Evolutionary conservation across 192 early-diverging fungal genomes (phyloP).

Genomic region (Podila minutissima): DNA sequence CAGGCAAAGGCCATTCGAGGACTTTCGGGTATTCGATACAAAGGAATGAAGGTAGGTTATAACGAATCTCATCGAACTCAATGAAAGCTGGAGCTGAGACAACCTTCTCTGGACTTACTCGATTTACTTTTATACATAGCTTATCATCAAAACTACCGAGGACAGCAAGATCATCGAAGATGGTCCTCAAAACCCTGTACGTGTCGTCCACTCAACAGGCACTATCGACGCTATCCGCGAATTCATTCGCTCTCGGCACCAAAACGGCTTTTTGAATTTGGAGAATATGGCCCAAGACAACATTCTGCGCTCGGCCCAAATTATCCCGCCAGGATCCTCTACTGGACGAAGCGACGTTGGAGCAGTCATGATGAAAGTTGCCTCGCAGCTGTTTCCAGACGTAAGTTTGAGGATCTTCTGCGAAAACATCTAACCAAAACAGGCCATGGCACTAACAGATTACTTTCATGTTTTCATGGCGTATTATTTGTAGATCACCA

Average conservation of each 20-base stretch:
- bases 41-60: not conserved
- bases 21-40: conserved; percentile 2
- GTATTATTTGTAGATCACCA: conserved; percentile 26
- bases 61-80: not conserved
- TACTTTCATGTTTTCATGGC: not conserved
- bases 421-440: not conserved
- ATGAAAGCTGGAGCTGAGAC: too few relatives aligned
- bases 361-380: conserved; percentile 36
- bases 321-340: conserved; percentile 18
- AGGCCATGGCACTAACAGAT: not conserved
- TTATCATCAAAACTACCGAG: conserved; percentile 20
- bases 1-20: not conserved
- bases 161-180: conserved; percentile 9
- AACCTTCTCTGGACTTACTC: not conserved
- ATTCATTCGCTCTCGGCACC: conserved; percentile 18
- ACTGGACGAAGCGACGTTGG: conserved; percentile 23
- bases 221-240: conserved; percentile 27
- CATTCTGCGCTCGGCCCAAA: conserved; percentile 11
- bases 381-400: conserved; percentile 27
- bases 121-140: conserved; percentile 7
- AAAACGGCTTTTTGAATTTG: conserved; percentile 26
- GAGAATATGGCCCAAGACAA: conserved; percentile 31
- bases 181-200: not conserved
- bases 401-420: not conserved
- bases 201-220: not conserved